Evolutionary conservation across 352 stramenopile genomes (phyloP).

Genomic region (Pythium biforme): DNA sequence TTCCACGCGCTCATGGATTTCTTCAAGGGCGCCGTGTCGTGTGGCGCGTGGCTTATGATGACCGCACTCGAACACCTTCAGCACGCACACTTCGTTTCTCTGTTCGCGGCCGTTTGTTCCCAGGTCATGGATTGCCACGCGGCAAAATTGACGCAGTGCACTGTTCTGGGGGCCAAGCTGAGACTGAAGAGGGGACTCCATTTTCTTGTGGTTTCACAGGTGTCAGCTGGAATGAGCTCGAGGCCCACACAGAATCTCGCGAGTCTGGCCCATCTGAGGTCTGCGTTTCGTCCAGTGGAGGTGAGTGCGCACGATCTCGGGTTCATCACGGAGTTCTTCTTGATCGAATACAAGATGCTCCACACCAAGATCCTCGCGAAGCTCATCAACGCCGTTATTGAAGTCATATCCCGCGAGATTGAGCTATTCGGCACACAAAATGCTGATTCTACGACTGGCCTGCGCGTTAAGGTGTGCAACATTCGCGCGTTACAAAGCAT

Average conservation of each 20-base stretch:
- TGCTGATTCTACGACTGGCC: neutral
- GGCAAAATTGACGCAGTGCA: constrained; percentile 40
- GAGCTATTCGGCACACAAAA: constrained; percentile 5
- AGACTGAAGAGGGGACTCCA: constrained; percentile 46
- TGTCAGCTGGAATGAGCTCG: neutral
- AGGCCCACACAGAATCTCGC: no score
- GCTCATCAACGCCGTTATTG: constrained; percentile 34
- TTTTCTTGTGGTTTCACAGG: constrained; percentile 28
- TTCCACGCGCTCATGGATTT: constrained; percentile 41
- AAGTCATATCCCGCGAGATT: constrained; percentile 18
- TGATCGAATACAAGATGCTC: constrained; percentile 38
- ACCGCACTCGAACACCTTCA: constrained; percentile 40
- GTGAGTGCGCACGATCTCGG: constrained; percentile 40
- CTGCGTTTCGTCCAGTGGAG: constrained; percentile 42
- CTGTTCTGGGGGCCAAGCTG: constrained; percentile 40
- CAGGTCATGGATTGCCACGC: constrained; percentile 43
- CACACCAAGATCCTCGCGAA: constrained; percentile 33
- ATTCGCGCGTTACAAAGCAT: neutral
- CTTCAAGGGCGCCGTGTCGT: constrained; percentile 47
- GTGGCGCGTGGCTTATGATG: constrained; percentile 54
- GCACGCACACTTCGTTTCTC: constrained; percentile 16
- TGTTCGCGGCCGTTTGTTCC: constrained; percentile 40
- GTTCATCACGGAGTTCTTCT: constrained; percentile 40
- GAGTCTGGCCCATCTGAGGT: constrained; percentile 19
- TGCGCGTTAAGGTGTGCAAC: neutral